Conservation (phyloP, 1,284 basidiomycete genomes). For the Tylopilus orsonianus region DNA sequence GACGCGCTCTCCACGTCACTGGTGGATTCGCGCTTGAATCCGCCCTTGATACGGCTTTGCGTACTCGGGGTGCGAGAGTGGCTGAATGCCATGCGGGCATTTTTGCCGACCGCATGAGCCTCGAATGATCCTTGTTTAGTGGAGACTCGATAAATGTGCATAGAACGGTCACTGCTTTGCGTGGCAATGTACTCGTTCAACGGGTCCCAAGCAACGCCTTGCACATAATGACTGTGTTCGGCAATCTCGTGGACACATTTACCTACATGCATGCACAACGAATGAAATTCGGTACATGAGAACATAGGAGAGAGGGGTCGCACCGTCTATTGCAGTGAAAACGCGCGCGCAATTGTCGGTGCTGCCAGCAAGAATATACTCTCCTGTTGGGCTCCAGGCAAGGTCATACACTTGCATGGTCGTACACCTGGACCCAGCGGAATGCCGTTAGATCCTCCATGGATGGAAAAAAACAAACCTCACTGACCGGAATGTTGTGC, state of each 20-base stretch:
- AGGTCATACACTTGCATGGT: slow-evolving; percentile 97
- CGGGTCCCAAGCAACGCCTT: slow-evolving; percentile 97
- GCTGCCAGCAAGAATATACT: slow-evolving; percentile 91
- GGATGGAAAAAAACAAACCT: background rate
- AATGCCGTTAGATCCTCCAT: slow-evolving; percentile 6
- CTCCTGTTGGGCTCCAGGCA: slow-evolving; percentile 95
- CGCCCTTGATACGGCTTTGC: slow-evolving; percentile 39
- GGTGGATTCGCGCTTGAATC: slow-evolving; percentile 69
- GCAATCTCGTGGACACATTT: slow-evolving; percentile 82
- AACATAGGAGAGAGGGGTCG: slow-evolving; percentile 17
- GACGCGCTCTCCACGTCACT: slow-evolving; percentile 71
- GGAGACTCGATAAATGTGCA: slow-evolving; percentile 84
- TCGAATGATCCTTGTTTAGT: slow-evolving; percentile 80
- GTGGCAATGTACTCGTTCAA: slow-evolving; percentile 94
- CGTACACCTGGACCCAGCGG: slow-evolving; percentile 54
- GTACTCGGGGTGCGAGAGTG: slow-evolving; percentile 67
- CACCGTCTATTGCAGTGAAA: slow-evolving; percentile 77
- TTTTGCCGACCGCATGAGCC: slow-evolving; percentile 82
- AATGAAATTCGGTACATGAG: slow-evolving; percentile 6
- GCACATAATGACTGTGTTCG: slow-evolving; percentile 92
- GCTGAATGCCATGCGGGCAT: slow-evolving; percentile 67
- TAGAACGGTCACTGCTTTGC: slow-evolving; percentile 88
- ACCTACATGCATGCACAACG: slow-evolving; percentile 42
- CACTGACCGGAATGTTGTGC: slow-evolving; percentile 80
- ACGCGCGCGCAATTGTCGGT: slow-evolving; percentile 95